Conservation (phyloP, 2,329 filamentous ascomycete species). For the Fusarium humuli region DNA sequence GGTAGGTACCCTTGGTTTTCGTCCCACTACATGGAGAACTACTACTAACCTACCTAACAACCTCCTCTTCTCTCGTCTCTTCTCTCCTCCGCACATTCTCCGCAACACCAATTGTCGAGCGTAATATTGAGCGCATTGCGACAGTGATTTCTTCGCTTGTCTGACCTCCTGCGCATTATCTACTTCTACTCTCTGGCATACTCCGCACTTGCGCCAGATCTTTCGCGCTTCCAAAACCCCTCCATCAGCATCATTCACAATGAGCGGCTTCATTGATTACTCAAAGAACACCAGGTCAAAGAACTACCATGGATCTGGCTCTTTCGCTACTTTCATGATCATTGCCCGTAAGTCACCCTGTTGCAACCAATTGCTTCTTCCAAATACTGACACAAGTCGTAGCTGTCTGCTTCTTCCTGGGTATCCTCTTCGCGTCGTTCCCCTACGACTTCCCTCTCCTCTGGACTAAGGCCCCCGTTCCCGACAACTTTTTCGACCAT, state of each 20-base stretch:
- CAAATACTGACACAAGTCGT: conserved; percentile 15
- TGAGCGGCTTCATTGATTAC: conserved; percentile 61
- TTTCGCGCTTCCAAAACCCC: conserved; percentile 26
- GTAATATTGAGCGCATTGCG: conserved; percentile 20
- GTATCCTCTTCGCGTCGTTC: conserved; percentile 95
- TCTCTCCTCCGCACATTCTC: conserved; percentile 20
- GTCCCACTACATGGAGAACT: conserved; percentile 10
- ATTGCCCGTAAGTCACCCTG: conserved; percentile 79
- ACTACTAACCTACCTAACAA: not conserved
- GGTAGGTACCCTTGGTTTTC: conserved; percentile 18
- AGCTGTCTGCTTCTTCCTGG: conserved; percentile 97
- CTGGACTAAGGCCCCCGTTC: conserved; percentile 76
- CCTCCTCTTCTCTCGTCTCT: conserved; percentile 26
- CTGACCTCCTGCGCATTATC: conserved; percentile 4
- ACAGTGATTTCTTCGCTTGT: conserved; percentile 7
- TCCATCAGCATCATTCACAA: conserved; percentile 37
- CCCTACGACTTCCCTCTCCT: conserved; percentile 95
- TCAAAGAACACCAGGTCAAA: conserved; percentile 68
- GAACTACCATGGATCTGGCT: conserved; percentile 70
- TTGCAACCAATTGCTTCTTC: conserved; percentile 6
- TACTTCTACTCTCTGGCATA: not conserved
- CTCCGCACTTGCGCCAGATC: conserved; percentile 20
- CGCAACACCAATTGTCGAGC: conserved; percentile 6
- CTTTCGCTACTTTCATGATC: conserved; percentile 97
- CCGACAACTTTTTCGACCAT: conserved; percentile 79